These are phyloP conservation scores for Mycena crocata DNA, from an alignment of 768 basidiomycete species.

Conservation along the genomic window DNA sequence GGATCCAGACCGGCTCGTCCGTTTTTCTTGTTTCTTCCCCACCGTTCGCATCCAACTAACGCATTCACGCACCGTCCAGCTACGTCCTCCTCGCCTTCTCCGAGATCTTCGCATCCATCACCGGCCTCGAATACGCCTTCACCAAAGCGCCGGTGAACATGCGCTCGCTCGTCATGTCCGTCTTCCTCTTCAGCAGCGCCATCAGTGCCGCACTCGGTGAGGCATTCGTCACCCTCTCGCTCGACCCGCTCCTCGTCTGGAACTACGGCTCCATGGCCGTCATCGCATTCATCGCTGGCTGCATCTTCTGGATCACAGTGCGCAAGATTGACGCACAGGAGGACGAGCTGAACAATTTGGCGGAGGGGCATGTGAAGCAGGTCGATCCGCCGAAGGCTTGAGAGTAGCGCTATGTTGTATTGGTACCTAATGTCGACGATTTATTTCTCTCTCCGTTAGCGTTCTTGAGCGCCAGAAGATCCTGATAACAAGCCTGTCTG, in stretches of 20 bases:
- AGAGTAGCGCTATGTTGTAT: too few relatives aligned
- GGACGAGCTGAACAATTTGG: slow-evolving; percentile 56
- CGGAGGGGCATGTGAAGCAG: slow-evolving; percentile 41
- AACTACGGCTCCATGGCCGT: slow-evolving; percentile 58
- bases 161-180: slow-evolving; percentile 73
- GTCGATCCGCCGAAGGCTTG: neutral
- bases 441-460: too few relatives aligned
- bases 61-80: slow-evolving; percentile 43
- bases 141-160: slow-evolving; percentile 77
- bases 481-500: too few relatives aligned
- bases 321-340: slow-evolving; percentile 59
- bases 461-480: too few relatives aligned
- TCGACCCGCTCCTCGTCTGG: slow-evolving; percentile 65
- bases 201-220: slow-evolving; percentile 59
- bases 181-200: slow-evolving; percentile 56
- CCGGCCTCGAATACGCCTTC: slow-evolving; percentile 47
- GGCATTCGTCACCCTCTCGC: slow-evolving; percentile 53
- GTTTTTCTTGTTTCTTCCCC: slow-evolving; percentile 51
- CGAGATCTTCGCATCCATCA: slow-evolving; percentile 70
- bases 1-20: slow-evolving; percentile 64
- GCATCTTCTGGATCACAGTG: slow-evolving; percentile 52
- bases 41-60: too few relatives aligned
- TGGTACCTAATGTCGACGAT: too few relatives aligned
- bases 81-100: slow-evolving; percentile 78
- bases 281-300: slow-evolving; percentile 50